Evolutionary conservation across 2,329 filamentous ascomycete species (phyloP).

Genomic region (Penicillium sp.): DNA sequence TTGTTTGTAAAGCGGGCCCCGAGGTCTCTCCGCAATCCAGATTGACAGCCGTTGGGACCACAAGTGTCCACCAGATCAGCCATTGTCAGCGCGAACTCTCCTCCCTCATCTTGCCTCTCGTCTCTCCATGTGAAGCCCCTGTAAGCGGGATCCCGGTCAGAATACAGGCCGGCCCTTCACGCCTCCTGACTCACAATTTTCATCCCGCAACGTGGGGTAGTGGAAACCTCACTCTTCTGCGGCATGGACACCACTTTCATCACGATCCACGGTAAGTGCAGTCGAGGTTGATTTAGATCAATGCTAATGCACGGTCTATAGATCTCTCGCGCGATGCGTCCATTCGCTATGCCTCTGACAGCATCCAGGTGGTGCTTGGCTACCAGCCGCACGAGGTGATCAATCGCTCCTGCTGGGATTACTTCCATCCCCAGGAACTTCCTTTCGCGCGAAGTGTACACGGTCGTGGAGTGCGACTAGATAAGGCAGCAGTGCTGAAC

Average conservation of each 20-base stretch:
- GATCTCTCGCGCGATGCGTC: conserved; percentile 73
- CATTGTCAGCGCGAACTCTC: conserved; percentile 6
- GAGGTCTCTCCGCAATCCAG: conserved; percentile 7
- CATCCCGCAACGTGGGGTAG: conserved; percentile 3
- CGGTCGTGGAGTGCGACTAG: conserved; percentile 69
- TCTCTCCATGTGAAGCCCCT: neutral
- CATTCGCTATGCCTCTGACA: conserved; percentile 80
- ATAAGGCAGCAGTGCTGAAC: conserved; percentile 80
- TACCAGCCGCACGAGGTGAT: conserved; percentile 74
- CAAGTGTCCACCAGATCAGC: conserved; percentile 6
- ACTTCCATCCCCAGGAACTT: conserved; percentile 79
- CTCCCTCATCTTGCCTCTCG: neutral
- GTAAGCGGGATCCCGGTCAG: neutral
- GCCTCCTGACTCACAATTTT: neutral
- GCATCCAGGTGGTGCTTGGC: conserved; percentile 77
- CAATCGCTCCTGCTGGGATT: conserved; percentile 77
- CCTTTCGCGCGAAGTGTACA: conserved; percentile 72
- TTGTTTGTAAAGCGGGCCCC: too few species aligned
- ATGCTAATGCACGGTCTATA: conserved; percentile 37
- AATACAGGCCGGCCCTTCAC: neutral
- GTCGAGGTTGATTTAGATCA: neutral
- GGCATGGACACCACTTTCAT: conserved; percentile 84
- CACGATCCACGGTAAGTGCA: conserved; percentile 75
- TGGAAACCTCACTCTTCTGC: conserved; percentile 18
- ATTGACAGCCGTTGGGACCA: conserved; percentile 18